Evolutionary conservation across 805 yeast genomes (phyloP), one percentile per base, ranked within the genome.

Genomic region (Cyberlindnera bimundalis): DNA sequence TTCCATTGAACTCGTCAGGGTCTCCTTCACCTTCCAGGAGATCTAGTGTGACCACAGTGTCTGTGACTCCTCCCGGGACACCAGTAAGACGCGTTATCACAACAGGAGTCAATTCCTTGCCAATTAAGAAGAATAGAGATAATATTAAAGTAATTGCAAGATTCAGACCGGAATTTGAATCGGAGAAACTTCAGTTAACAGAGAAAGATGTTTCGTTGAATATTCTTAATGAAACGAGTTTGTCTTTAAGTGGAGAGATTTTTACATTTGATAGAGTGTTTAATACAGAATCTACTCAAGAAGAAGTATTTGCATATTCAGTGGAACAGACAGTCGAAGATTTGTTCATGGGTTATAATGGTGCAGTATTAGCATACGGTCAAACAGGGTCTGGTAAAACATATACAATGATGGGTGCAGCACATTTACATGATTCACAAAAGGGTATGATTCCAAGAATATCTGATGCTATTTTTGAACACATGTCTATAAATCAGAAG

Each of bases 381-480:
- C 91, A 82, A 53, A 78, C 86, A 0, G 86, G 88, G 0, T 71
- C 88, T 1, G 93, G 93, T 6, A 84, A 84, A 59, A 74, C 90
- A 0, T 76, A 74, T 54, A 80, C 91, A 3, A 80, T 85, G 88
- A 74, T 82, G 74, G 93, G 93, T 2, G 53, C 69, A 1, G 59
- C n/a, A n/a, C n/a, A 62, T n/a, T 54, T 67, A 3, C 26, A 39
- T 12, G 42, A 46, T 18, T 35, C 41, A 6, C 40, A 40, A 1
- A 46, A 49, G 29, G 96, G 96, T 2, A 67, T 84, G 19, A 79
- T 84, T 14, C 95, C 95, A 0, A 67, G 93, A 25, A 76, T 85
- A 13, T 71, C 84, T 14, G 81, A 81, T 37, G 73, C 73, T 42
- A 66, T 89, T 5, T 89, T 87, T 55, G 64, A 69, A 14, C 66